Evolutionary conservation across 2,329 filamentous ascomycete genomes (phyloP), one percentile per base, ranked within the genome.

Genomic region (Stagonosporopsis rhizophila): DNA sequence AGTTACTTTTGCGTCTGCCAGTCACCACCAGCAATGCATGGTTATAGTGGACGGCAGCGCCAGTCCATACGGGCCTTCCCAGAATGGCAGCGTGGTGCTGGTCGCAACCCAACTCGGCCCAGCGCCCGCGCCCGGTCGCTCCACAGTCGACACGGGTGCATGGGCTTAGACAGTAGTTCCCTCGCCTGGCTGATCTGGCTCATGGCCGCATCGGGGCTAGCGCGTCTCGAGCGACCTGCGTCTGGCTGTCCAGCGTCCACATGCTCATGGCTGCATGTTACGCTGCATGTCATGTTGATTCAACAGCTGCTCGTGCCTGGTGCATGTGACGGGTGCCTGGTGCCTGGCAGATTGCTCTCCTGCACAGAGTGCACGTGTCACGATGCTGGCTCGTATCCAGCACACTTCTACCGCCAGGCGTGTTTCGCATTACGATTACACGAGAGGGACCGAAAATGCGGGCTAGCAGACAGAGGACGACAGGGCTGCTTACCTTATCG

Each of bases 351-450:
- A 22, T 6, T 30, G 22, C 30, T n/a, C 19, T 23, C 17, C 28
- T 27, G 37, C 11, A n/a, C 27, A 32, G 44, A 17, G 23, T 5
- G 40, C 19, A 17, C 6, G 35, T 25, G 37, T 47, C 41, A 46
- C 47, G 22, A 19, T 47, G 34, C 38, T 34, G 20, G 30, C 39
- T 55, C 52, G 52, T 49, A 30, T 45, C 52, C 46, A 38, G 39
- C 19, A 25, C 30, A 23, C 20, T 39, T 39, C 9, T 35, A 28
- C 45, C 34, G 15, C 14, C 46, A 46, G 28, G 37, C 35, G 53
- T 44, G 53, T 56, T 56, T 56, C 46, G 53, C 17, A n/a, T 56
- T 51, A 47, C 53, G 52, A 56, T 15, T 46, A 30, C 46, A 55
- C 52, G 17, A 41, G 17, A 46, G 40, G 27, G 32, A 35, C 52